Evolutionary conservation across 1,284 basidiomycete species (phyloP), one percentile per base, ranked within the genome.

Genomic region (Malassezia pachydermatis): DNA sequence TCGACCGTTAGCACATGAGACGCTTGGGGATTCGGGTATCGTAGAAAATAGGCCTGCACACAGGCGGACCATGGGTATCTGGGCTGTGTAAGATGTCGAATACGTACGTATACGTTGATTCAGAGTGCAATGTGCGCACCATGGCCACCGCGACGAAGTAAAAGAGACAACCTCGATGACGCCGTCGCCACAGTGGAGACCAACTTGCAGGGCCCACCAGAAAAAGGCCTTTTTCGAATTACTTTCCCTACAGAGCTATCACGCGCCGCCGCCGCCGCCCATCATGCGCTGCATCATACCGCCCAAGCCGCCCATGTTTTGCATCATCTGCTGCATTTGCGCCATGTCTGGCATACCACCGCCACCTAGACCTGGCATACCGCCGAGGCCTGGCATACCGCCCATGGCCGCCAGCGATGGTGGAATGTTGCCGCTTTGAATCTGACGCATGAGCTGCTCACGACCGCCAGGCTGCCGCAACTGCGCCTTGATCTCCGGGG

Each of bases 21-120:
- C 5, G 92, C 87, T 63, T 87, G 86, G 34, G 92, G 90, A 73
- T 96, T 98, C 3, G 94, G 92, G 73, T 98, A 98, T 58, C 94
- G 84, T 55, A 95, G 78, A 67, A 90, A 88, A 77, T 87, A 96
- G 14, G 90, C 90, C 17, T 61, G 54, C 5, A 58, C 51, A 46
- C 62, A 65, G 2, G 58, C 60, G 4, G 58, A 56, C 62, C 62
- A 65, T 7, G 62, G 53, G 30, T 55, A 54, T 24, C 47, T 49
- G 33, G 19, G 13, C 10, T n/a, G n/a, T n/a, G n/a, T n/a, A n/a
- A n/a, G n/a, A n/a, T n/a, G n/a, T n/a, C n/a, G n/a, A n/a, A n/a
- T n/a, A n/a, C 24, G 10, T 29, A 22, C 19, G 25, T 45, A n/a
- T 22, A 23, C 43, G 17, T 24, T 25, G n/a, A 32, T n/a, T n/a